Evolutionary conservation across 306 rosid genomes (phyloP), one percentile per base, ranked within the genome.

Genomic region (Fragaria vesca): DNA sequence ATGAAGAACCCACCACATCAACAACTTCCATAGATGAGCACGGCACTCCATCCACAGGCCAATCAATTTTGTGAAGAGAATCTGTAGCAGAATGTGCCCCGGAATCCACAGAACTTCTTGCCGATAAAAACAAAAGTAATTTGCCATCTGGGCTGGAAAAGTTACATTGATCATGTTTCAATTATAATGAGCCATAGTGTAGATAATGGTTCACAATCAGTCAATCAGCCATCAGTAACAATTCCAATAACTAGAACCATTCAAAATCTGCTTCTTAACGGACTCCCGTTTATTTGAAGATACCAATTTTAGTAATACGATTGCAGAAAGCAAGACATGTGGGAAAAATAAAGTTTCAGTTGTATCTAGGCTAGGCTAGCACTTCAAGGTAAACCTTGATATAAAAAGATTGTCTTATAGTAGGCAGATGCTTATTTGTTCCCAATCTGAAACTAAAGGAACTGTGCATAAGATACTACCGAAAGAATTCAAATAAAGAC

Each of bases 31-130:
- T 55, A 76, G 83, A 79, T 45, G 86, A 85, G 76, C 48, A 69
- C 20, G 75, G 74, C 54, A 79, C 78, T 61, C 82, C 88, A 82
- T 90, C 86, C 4, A 76, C 65, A 69, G 92, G 88, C 98, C 96
- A 93, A 83, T 90, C 89, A 80, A 91, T 86, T 81, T 95, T 88
- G 85, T 93, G 97, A 85, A 93, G 92, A 55, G 98, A 93, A 78
- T 93, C 78, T 77, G 97, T 93, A 18, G 93, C 91, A 73, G 73
- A 78, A 79, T 91, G 98, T 76, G 90, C 90, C 60, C 98, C 97
- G 78, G 97, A 88, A 77, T 91, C 93, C 83, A 93, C 98, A 36
- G 91, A 81, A 79, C 83, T 77, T 79, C 81, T 86, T 66, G 96
- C 91, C 66, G 97, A 91, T 80, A 91, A 81, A 88, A 93, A 91